Evolutionary conservation across 805 yeast species (phyloP), one percentile per base, ranked within the genome.

Genomic region (Saccharomycopsis synnaedendra): DNA sequence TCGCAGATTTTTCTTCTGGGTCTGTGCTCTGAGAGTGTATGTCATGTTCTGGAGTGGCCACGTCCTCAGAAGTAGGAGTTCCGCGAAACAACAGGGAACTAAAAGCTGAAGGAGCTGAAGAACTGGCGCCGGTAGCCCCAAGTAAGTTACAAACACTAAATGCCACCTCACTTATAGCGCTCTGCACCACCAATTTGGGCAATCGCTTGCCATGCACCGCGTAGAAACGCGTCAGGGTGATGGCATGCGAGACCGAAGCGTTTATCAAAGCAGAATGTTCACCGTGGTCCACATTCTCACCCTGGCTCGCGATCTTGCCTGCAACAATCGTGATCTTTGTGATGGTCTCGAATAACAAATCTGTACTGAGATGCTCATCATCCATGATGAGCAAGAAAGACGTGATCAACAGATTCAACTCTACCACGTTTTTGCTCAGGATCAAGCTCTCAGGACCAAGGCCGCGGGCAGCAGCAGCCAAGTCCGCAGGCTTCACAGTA

Each of bases 141-240:
- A 82, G 57, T 47, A 80, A 69, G 54, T 80, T 84, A 58, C 84
- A 80, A 29, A 82, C 65, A 2, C 81, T 65, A 58, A 80, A 81
- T 5, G 81, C 71, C 35, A 88, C 66, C 57, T 88, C 96, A 41
- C 84, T 74, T 6, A 85, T 65, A 0, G 97, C 81, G 28, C 87
- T 75, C 62, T 86, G 82, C 19, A 88, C 72, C 2, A 87, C 73
- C 27, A 82, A 65, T 46, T 71, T 73, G 0, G 96, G 96, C 47
- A 86, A 64, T 3, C 85, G 58, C n/a, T 72, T 70, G 3, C 74
- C 67, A 55, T 83, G 81, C 7, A 79, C 65, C 0, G 84, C 76
- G 61, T 69, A 83, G 58, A 86, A 85, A 57, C 96, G 72, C 1
- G 89, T 75, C 1, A 87, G 72, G 3, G 95, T 80, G 39, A 90